Percentiles rank a stretch among this genome's conserved stretches.
phyloP scores from a whole-genome alignment of 164 flowering plant genomes.

The Umbellularia californica region DNA sequence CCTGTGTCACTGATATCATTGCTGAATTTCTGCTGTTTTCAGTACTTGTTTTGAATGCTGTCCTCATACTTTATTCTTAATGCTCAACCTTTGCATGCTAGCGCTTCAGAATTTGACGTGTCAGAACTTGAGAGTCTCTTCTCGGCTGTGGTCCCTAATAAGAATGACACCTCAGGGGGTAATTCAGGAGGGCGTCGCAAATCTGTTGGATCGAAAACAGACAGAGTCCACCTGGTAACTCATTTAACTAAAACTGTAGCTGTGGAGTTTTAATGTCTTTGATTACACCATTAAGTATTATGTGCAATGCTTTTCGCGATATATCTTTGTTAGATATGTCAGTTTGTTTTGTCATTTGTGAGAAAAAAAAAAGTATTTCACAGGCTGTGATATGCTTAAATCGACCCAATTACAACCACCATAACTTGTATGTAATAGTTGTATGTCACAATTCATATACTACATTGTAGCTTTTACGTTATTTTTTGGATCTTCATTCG shows the following conservation, averaged over 20 bases:
- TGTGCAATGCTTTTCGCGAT: background rate
- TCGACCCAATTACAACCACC: background rate
- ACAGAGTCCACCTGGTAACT: constrained; percentile 76
- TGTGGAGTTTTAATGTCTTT: too few species aligned
- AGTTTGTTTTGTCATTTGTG: background rate
- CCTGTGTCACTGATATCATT: background rate
- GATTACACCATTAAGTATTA: too few species aligned
- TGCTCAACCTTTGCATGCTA: constrained; percentile 24
- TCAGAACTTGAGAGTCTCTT: constrained; percentile 91
- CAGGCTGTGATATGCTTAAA: background rate
- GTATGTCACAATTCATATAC: too few species aligned
- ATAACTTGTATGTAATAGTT: background rate
- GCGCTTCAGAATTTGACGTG: constrained; percentile 89
- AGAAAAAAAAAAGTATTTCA: background rate
- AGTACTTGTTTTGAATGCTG: constrained; percentile 1
- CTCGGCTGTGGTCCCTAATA: constrained; percentile 69
- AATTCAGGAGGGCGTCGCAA: constrained; percentile 67
- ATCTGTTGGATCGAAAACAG: constrained; percentile 76
- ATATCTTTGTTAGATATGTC: background rate
- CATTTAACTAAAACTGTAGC: background rate
- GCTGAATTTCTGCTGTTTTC: background rate
- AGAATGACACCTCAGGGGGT: constrained; percentile 48
- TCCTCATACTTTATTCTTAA: background rate
- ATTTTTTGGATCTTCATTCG: too few species aligned
- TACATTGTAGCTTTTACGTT: too few species aligned